Evolutionary conservation across 1,139 yeast species (phyloP), one percentile per base, ranked within the genome.

Genomic region (Protomyces gravidus): DNA sequence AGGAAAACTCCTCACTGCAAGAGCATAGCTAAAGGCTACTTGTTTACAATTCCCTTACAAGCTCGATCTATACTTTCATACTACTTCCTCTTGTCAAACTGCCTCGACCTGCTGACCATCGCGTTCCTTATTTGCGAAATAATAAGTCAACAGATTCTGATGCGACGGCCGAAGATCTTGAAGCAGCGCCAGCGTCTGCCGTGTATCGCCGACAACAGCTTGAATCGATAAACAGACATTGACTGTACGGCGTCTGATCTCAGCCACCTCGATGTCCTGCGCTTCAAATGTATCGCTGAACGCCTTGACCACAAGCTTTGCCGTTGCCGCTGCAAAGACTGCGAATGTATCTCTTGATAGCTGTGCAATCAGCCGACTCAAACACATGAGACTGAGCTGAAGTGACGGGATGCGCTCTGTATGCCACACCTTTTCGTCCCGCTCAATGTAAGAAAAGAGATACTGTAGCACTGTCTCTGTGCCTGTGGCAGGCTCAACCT

Each of bases 101-200:
- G 9, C n/a, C n/a, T n/a, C 11, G n/a, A 30, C 36, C 36, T 30
- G 36, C 15, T 30, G 2, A 13, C 15, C 19, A 21, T 52, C 50
- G 40, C 46, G 57, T 30, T 52, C 57, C 46, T 46, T 53, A 28
- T 59, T 59, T 7, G 61, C 57, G 28, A 60, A 60, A 36, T 60
- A 60, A 42, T 60, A 60, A 9, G 42, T 49, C 50, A 60, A 53
- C 33, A 60, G 36, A 30, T 60, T 60, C 50, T 55, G 60, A 26
- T 60, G 55, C 39, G 52, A 53, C 26, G 55, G 53, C 39, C 52
- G 46, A 36, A 60, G 33, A 11, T 39, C 59, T 11, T 50, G 30
- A 48, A 48, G 30, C 21, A 60, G 28, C 3, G 42, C 32, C 33
- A 60, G 28, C 36, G 59, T 49, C 45, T 50, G 42, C 36, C 47